Conservation (phyloP, 163 green algal species). For the Scenedesmus sp. region DNA sequence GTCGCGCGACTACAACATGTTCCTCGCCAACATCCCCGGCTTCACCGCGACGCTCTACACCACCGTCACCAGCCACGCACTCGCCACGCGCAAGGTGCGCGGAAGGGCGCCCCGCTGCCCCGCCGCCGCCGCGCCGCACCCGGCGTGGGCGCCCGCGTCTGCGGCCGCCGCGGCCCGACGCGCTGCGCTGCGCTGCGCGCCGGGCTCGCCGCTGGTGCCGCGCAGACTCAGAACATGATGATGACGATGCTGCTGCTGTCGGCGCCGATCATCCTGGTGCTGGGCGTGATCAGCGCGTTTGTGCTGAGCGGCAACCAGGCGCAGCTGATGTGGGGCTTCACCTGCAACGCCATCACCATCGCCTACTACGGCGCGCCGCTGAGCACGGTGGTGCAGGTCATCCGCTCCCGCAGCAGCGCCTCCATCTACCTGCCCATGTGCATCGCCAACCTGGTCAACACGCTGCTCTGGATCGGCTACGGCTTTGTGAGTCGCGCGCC, state of each 20-base stretch:
- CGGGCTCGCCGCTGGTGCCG: slow-evolving; percentile 31
- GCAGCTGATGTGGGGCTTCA: slow-evolving; percentile 38
- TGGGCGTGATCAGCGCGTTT: slow-evolving; percentile 40
- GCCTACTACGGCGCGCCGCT: slow-evolving; percentile 53
- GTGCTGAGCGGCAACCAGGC: slow-evolving; percentile 14
- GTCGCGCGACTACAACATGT: slow-evolving; percentile 56
- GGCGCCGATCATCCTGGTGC: slow-evolving; percentile 39
- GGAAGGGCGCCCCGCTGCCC: neutral
- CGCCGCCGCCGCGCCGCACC: no score
- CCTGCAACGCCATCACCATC: slow-evolving; percentile 43
- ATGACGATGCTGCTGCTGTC: slow-evolving; percentile 49
- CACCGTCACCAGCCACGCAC: slow-evolving; percentile 46
- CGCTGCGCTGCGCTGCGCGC: neutral
- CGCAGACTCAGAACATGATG: slow-evolving; percentile 62
- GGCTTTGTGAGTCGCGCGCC: slow-evolving; percentile 47
- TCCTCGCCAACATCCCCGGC: slow-evolving; percentile 63
- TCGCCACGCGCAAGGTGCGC: slow-evolving; percentile 35
- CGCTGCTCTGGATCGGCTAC: slow-evolving; percentile 67
- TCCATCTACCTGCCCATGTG: slow-evolving; percentile 60
- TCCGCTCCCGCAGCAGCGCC: slow-evolving; percentile 52
- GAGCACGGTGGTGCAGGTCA: slow-evolving; percentile 57
- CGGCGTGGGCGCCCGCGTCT: no score
- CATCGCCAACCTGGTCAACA: slow-evolving; percentile 62
- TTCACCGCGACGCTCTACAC: slow-evolving; percentile 69
- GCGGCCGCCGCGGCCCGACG: neutral